Evolutionary conservation across 2,329 filamentous ascomycete species (phyloP).

Genomic region (Sporothrix euskadiensis): DNA sequence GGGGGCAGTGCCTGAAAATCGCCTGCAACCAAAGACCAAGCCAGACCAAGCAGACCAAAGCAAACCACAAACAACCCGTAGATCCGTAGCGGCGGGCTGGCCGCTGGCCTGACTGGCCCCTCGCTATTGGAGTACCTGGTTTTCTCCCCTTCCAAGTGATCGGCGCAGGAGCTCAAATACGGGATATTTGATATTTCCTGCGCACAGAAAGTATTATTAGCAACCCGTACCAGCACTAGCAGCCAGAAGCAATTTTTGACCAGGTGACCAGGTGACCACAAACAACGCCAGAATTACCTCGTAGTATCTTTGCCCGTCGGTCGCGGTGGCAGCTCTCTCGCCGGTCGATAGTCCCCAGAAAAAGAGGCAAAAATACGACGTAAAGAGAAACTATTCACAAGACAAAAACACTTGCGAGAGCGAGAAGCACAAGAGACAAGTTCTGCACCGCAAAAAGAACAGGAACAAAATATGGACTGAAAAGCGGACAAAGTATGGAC

Average conservation of each 20-base stretch:
- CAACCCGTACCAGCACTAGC: neutral
- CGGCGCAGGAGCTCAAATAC: slow-evolving; percentile 9
- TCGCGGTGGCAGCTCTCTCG: neutral
- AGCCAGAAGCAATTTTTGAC: neutral
- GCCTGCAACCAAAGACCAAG: neutral
- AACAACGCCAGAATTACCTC: neutral
- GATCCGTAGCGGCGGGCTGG: neutral
- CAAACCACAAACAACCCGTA: no score
- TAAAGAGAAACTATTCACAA: neutral
- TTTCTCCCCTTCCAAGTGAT: neutral
- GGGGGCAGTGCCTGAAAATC: slow-evolving; percentile 23
- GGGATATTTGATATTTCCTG: neutral
- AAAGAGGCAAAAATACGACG: neutral
- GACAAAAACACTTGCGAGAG: neutral
- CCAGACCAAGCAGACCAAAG: neutral
- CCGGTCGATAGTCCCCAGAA: neutral
- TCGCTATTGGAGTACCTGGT: slow-evolving; percentile 6
- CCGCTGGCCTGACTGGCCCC: neutral
- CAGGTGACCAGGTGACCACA: neutral
- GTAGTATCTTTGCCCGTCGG: no score
- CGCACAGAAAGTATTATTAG: slow-evolving; percentile 18
- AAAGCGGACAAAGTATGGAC: neutral
- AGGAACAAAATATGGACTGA: neutral
- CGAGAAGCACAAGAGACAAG: neutral
- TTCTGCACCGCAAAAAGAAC: neutral